Evolutionary conservation across 2,329 filamentous ascomycete species (phyloP), one percentile per base, ranked within the genome.

Genomic region (Cadophora malorum): DNA sequence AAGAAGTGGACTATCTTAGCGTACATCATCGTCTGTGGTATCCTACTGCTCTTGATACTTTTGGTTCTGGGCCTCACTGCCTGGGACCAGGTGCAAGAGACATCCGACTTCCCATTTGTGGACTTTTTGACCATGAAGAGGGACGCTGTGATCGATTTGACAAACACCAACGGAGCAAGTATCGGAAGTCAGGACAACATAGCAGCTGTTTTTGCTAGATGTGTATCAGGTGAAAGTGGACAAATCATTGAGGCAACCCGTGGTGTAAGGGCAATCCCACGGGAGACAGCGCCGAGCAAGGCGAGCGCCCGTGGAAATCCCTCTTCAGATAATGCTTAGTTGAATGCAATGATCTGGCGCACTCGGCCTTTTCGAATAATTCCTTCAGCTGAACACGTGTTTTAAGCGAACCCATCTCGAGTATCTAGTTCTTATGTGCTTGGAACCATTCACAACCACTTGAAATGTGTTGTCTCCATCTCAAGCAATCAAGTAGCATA

Each of bases 1-100:
- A 5, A 8, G n/a, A 49, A 49, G 45, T 55, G 52, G 52, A 55
- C 52, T n/a, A 28, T 55, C 14, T 19, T 55, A 14, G 10, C 52
- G 33, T 55, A 55, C 52, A 55, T 55, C 14, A 33, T 55, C 28
- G 52, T 33, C 14, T 55, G 52, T 33, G 52, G 52, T 14, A 19
- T n/a, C 4, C 19, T 55, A 9, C 52, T 55, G 12, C 8, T 33
- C 14, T 7, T 55, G 25, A 55, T 55, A 19, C 12, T 55, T 33
- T 33, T 33, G 16, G 28, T 55, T n/a, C 52, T 55, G 1, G 25
- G 25, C 28, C 6, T 55, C 23, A 55, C 52, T 33, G 52, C 23
- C 6, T 55, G 52, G 52, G 23, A 55, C 16, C 52, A 55, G 23
- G 52, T 55, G 1, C 25, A 55, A 14, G 14, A 55, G 33, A 55